Percentiles rank a stretch among this genome's conserved stretches.
Evolutionary conservation across 192 early-diverging fungal genomes (phyloP).

Genomic region (Umbelopsis ramanniana): DNA sequence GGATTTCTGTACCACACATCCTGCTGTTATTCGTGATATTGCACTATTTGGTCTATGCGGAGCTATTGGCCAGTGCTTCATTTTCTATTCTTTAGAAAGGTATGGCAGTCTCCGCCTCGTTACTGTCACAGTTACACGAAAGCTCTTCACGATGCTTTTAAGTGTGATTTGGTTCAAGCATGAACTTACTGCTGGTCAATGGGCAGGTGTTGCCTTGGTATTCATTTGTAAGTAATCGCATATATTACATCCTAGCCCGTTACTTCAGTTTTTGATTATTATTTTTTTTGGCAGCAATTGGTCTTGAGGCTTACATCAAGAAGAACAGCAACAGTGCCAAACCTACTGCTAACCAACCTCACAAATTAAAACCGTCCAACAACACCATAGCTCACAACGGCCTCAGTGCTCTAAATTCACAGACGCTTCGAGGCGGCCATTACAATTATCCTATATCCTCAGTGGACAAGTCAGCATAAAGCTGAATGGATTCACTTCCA

Average conservation of each 20-base stretch:
- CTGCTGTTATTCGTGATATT: slow-evolving; percentile 82
- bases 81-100: slow-evolving; percentile 90
- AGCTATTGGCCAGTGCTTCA: slow-evolving; percentile 97
- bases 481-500: not conserved
- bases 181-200: slow-evolving; percentile 76
- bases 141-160: slow-evolving; percentile 94
- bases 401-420: slow-evolving; percentile 12
- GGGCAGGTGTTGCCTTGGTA: slow-evolving; percentile 83
- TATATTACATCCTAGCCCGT: not conserved
- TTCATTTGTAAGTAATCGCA: slow-evolving; percentile 67
- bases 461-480: slow-evolving; percentile 10
- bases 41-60: slow-evolving; percentile 90
- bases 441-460: slow-evolving; percentile 17
- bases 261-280: not conserved
- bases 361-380: not conserved
- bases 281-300: slow-evolving; percentile 48
- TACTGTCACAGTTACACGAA: slow-evolving; percentile 95
- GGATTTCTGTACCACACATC: slow-evolving; percentile 76
- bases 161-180: slow-evolving; percentile 91
- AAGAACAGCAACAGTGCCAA: slow-evolving; percentile 29
- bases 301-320: slow-evolving; percentile 78
- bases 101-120: slow-evolving; percentile 91
- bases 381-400: slow-evolving; percentile 3
- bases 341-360: not conserved
- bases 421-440: not conserved